phyloP scores from a whole-genome alignment of 306 rosid species.

The Ochetophila trinervis region DNA sequence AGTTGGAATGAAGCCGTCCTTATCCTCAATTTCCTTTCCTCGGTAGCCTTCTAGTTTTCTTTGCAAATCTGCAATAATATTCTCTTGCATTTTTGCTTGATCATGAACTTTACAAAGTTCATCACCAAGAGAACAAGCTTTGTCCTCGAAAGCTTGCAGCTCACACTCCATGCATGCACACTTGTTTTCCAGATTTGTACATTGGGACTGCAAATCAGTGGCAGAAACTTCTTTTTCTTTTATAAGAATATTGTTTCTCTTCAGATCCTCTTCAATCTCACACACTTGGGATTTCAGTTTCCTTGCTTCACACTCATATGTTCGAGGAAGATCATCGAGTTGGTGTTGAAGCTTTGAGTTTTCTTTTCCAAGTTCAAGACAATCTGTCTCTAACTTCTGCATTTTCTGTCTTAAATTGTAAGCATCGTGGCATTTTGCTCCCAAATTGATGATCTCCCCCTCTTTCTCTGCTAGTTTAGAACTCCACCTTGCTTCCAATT shows the following conservation, averaged over 20 bases:
- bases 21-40: background rate
- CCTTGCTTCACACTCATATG: background rate
- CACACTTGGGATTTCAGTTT: conserved; percentile 3
- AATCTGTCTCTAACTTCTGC: conserved; percentile 34
- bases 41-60: background rate
- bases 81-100: background rate
- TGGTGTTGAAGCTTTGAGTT: background rate
- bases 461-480: conserved; percentile 30
- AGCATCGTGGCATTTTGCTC: conserved; percentile 38
- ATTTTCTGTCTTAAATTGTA: conserved; percentile 25
- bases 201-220: background rate
- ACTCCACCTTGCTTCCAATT: conserved; percentile 31
- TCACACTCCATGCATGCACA: background rate
- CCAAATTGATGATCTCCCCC: conserved; percentile 28
- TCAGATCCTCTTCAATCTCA: conserved; percentile 10
- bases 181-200: background rate
- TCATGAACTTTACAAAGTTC: background rate
- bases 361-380: conserved; percentile 5
- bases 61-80: background rate
- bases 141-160: background rate
- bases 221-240: conserved; percentile 3
- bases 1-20: background rate
- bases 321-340: background rate
- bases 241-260: background rate
- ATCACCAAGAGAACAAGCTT: conserved; percentile 4